A percentile compares a stretch with the other conserved stretches of the same genome.
phyloP scores from a whole-genome alignment of 805 yeast species.

The Candida hungchunana region DNA sequence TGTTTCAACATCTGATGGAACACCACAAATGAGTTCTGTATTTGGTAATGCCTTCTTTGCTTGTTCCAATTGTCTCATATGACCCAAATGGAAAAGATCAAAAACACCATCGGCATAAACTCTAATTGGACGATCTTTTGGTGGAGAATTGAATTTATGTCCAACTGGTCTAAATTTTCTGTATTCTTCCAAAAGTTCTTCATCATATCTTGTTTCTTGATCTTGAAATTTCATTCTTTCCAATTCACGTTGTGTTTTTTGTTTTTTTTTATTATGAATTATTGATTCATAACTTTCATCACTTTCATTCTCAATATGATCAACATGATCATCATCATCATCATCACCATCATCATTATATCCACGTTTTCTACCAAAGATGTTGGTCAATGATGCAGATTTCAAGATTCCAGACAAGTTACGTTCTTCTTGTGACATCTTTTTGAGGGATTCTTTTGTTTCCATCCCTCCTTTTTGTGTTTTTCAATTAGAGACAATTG shows the following conservation, averaged over 20 bases:
- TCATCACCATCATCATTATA: slow-evolving; percentile 18
- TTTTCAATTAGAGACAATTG: slow-evolving; percentile 7
- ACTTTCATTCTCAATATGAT: slow-evolving; percentile 11
- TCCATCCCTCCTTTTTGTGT: too few relatives aligned
- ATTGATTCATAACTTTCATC: slow-evolving; percentile 7
- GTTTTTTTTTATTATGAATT: slow-evolving; percentile 23
- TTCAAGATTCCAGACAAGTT: slow-evolving; percentile 16
- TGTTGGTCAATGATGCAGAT: slow-evolving; percentile 19
- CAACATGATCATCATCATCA: slow-evolving; percentile 3
- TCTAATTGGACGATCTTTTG: slow-evolving; percentile 78
- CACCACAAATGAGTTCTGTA: slow-evolving; percentile 82
- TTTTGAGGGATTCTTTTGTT: too few relatives aligned
- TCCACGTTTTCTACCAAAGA: slow-evolving; percentile 18
- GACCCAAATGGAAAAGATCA: slow-evolving; percentile 94
- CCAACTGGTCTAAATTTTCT: slow-evolving; percentile 80
- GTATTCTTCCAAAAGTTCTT: slow-evolving; percentile 59
- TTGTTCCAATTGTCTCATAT: slow-evolving; percentile 96
- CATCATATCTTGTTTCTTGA: slow-evolving; percentile 59
- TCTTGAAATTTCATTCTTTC: slow-evolving; percentile 29
- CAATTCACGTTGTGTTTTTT: slow-evolving; percentile 25
- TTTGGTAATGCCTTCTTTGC: slow-evolving; percentile 89
- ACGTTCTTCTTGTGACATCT: slow-evolving; percentile 6
- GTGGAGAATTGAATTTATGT: slow-evolving; percentile 74
- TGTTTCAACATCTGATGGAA: slow-evolving; percentile 86
- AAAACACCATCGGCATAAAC: slow-evolving; percentile 99